phyloP scores from a whole-genome alignment of 78 protist genomes.

The Dictyostelium intermedium region DNA sequence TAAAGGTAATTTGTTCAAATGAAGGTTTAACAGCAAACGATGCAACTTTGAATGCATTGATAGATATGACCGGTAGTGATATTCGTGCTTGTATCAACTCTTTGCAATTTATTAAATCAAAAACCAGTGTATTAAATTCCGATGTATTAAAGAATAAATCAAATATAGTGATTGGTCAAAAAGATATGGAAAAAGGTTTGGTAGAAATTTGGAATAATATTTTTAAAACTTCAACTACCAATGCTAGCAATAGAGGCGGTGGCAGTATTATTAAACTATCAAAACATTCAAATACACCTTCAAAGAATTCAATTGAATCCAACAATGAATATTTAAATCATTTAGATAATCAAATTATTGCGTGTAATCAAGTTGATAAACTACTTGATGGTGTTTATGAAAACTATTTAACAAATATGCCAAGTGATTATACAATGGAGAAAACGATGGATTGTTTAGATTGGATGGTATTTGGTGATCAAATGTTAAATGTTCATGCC shows the following conservation, averaged over 20 bases:
- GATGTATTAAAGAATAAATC: constrained; percentile 23
- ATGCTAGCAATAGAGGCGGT: neutral
- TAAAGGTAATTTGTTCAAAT: constrained; percentile 51
- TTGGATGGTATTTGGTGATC: constrained; percentile 48
- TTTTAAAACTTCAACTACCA: neutral
- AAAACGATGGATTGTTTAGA: constrained; percentile 47
- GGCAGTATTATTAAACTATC: too few relatives aligned
- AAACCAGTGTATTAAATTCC: neutral
- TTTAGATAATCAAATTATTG: neutral
- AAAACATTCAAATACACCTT: neutral
- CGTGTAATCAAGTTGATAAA: constrained; percentile 32
- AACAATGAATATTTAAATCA: neutral
- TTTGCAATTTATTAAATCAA: constrained; percentile 73
- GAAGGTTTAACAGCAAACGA: constrained; percentile 50
- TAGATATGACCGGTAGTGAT: constrained; percentile 67
- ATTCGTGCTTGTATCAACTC: constrained; percentile 79
- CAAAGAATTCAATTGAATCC: neutral
- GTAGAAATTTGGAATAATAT: constrained; percentile 35
- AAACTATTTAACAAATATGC: constrained; percentile 36
- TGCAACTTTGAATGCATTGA: constrained; percentile 19
- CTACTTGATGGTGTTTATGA: constrained; percentile 54
- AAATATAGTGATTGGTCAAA: constrained; percentile 37
- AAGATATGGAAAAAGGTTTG: constrained; percentile 68
- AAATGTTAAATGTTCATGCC: neutral
- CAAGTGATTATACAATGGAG: constrained; percentile 4